Conservation (phyloP, 1,139 yeast species). For the Blastobotrys aristatus region DNA sequence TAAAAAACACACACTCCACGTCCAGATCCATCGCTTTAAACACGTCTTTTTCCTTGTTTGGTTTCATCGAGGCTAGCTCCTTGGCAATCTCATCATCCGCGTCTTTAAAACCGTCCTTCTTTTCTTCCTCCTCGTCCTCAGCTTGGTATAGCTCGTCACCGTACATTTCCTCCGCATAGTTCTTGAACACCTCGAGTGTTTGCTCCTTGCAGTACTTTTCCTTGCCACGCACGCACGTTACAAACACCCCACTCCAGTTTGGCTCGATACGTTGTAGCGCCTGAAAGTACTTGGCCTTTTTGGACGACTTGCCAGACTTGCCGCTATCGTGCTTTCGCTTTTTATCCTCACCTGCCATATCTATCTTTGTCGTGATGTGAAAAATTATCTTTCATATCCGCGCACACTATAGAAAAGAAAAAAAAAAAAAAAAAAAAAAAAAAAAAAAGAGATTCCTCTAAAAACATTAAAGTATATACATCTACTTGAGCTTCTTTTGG, state of each 20-base stretch:
- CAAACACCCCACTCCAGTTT: conserved; percentile 76
- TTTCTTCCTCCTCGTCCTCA: conserved; percentile 34
- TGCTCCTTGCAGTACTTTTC: conserved; percentile 75
- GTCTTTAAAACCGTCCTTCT: conserved; percentile 39
- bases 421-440: background rate
- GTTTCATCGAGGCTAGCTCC: conserved; percentile 59
- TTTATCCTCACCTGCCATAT: conserved; percentile 13
- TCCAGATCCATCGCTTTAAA: conserved; percentile 62
- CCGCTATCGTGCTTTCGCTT: conserved; percentile 1
- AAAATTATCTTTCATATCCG: too few relatives aligned
- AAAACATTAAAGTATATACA: too few relatives aligned
- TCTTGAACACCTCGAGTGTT: conserved; percentile 55
- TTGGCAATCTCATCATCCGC: conserved; percentile 71
- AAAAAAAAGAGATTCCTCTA: background rate
- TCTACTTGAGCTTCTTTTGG: conserved; percentile 30
- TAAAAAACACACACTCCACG: conserved; percentile 78
- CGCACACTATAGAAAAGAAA: background rate
- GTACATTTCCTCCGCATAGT: conserved; percentile 35
- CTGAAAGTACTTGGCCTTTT: conserved; percentile 15
- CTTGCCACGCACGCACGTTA: conserved; percentile 75
- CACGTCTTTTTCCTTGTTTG: conserved; percentile 36
- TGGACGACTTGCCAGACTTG: background rate
- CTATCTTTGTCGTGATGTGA: background rate
- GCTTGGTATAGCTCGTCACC: conserved; percentile 30
- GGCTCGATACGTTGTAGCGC: conserved; percentile 50